These are phyloP conservation scores for Krasilnikovozyma curviuscula DNA, from an alignment of 768 basidiomycete species.

Conservation along the genomic window DNA sequence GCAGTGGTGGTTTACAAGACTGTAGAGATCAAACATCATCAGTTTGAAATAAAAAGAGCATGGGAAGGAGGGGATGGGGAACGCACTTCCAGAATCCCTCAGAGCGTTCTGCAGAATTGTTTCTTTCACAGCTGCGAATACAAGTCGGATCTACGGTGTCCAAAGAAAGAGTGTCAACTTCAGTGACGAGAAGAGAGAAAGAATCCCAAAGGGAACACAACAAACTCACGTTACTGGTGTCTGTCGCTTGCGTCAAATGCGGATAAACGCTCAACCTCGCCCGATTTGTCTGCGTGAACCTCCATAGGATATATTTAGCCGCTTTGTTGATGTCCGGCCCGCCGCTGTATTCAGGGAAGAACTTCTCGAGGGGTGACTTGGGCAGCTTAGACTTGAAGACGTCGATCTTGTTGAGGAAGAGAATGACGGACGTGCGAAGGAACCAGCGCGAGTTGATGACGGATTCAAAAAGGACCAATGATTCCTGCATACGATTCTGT, in stretches of 20 bases:
- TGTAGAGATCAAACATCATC: too few species aligned
- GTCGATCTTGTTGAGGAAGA: constrained; percentile 34
- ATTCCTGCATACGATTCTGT: constrained; percentile 59
- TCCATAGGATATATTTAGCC: constrained; percentile 83
- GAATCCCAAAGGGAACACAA: too few species aligned
- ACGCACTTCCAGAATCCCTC: constrained; percentile 67
- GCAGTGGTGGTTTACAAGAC: too few species aligned
- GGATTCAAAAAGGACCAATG: constrained; percentile 51
- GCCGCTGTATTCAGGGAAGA: constrained; percentile 66
- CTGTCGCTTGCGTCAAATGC: constrained; percentile 76
- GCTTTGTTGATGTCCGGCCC: constrained; percentile 82
- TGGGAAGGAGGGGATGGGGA: too few species aligned
- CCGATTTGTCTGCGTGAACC: constrained; percentile 63
- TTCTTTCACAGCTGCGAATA: constrained; percentile 77
- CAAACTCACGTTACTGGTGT: constrained; percentile 54
- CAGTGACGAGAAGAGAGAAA: not conserved
- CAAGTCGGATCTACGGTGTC: constrained; percentile 35
- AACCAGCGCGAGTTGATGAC: constrained; percentile 70
- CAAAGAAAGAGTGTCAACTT: not conserved
- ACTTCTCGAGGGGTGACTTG: constrained; percentile 33
- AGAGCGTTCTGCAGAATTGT: constrained; percentile 81
- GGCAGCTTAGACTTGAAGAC: constrained; percentile 57
- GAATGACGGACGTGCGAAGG: constrained; percentile 38
- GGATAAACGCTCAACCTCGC: constrained; percentile 56
- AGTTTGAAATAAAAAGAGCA: too few species aligned